These are phyloP conservation scores for Pythium brachiatum DNA, from an alignment of 352 stramenopile species.

Conservation along the genomic window DNA sequence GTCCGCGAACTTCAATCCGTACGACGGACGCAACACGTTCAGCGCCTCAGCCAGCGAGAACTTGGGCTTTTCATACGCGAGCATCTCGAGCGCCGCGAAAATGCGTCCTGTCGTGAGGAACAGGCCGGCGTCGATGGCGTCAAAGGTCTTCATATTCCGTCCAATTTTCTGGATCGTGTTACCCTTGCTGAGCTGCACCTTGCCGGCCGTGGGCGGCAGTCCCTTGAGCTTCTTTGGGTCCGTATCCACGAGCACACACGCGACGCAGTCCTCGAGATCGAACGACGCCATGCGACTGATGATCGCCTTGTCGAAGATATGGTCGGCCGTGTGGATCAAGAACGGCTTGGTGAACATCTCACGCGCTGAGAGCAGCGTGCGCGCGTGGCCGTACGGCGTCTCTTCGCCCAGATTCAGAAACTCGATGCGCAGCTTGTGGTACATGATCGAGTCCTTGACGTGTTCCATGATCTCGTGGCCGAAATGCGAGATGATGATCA, in stretches of 20 bases:
- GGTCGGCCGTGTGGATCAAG: constrained; percentile 83
- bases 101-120: constrained; percentile 69
- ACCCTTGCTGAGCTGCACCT: constrained; percentile 55
- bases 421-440: constrained; percentile 75
- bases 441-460: constrained; percentile 73
- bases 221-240: constrained; percentile 58
- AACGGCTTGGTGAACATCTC: constrained; percentile 82
- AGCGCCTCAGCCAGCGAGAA: constrained; percentile 83
- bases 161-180: constrained; percentile 66
- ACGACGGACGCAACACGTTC: constrained; percentile 75
- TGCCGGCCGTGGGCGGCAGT: constrained; percentile 61
- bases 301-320: constrained; percentile 81
- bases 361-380: constrained; percentile 68
- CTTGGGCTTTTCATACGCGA: constrained; percentile 82
- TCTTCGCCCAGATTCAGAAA: constrained; percentile 83
- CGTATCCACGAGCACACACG: constrained; percentile 74
- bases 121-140: constrained; percentile 74
- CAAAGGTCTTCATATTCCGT: constrained; percentile 63
- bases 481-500: constrained; percentile 85
- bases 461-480: constrained; percentile 79
- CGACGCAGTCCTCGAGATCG: constrained; percentile 64
- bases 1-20: constrained; percentile 72
- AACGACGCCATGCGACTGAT: constrained; percentile 68
- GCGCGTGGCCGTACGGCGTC: constrained; percentile 68
- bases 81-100: constrained; percentile 80